Evolutionary conservation across 1,284 basidiomycete genomes (phyloP), one percentile per base, ranked within the genome.

Genomic region (Ustanciosporium gigantosporum): DNA sequence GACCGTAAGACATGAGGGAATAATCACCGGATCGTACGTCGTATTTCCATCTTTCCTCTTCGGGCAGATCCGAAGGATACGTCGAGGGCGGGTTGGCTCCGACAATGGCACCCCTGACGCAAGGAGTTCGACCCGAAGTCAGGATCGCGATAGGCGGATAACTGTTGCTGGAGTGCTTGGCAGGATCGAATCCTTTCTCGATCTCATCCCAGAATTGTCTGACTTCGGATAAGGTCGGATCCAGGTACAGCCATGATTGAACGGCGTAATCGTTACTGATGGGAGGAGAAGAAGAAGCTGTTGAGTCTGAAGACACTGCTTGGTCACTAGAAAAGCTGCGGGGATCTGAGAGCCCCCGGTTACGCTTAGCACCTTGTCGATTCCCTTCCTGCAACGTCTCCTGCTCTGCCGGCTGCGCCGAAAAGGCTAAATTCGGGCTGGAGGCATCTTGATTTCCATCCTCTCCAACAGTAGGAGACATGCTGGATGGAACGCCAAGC

Each of bases 121-220:
- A 73, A 1, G 78, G 68, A 7, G 76, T 74, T 15, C 69, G 56
- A 14, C 58, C 62, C 1, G 67, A 70, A 3, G 74, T 66, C 11
- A 79, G 25, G 19, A 79, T 43, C 22, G 69, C 55, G 13, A 79
- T 36, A 5, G 77, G 76, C n/a, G 78, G 78, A 45, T 79, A 78
- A 3, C 8, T 17, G 3, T 55, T 55, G 9, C 20, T 14, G 1
- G 23, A n/a, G 1, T 45, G 34, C 20, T 57, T 32, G 16, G 43
- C 29, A 0, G 48, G 41, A 35, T 70, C 59, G 45, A 72, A 78
- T 2, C 53, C 49, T 3, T 31, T 23, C 29, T 53, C 45, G 23
- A 79, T 47, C 24, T 75, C 61, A 0, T 39, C 13, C 48, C 70
- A 58, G 61, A 79, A 79, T 4, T 13, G 24, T 9, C 56, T 44